Percentiles rank a stretch among this genome's conserved stretches.
These are phyloP conservation scores for Stephania cephalantha DNA, from an alignment of 164 flowering plant species.

Conservation along the genomic window DNA sequence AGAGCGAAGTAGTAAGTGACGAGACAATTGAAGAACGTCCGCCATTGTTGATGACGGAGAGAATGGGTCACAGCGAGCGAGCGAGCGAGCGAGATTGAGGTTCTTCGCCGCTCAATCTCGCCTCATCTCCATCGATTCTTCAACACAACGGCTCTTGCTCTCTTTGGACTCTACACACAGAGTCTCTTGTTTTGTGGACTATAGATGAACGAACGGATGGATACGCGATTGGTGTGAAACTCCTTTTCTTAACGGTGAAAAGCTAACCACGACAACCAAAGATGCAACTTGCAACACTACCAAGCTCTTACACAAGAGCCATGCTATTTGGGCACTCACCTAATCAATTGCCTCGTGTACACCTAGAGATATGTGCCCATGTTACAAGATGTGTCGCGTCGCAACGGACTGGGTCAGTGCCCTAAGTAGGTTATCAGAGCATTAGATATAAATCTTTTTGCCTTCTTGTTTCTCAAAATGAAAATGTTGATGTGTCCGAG, in stretches of 20 bases:
- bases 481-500: too few relatives aligned
- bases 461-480: too few relatives aligned
- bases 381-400: too few relatives aligned
- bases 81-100: too few relatives aligned
- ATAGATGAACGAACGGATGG: background rate
- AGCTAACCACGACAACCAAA: background rate
- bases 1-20: constrained; percentile 20
- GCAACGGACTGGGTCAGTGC: too few relatives aligned
- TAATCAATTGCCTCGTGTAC: too few relatives aligned
- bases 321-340: too few relatives aligned
- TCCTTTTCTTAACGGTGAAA: background rate
- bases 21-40: constrained; percentile 31
- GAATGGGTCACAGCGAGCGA: too few relatives aligned
- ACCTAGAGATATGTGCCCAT: too few relatives aligned
- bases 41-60: constrained; percentile 33
- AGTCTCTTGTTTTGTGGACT: background rate
- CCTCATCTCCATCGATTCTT: background rate
- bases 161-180: background rate
- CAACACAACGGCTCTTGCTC: background rate
- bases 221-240: background rate
- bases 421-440: too few relatives aligned
- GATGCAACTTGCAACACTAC: background rate
- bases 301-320: background rate
- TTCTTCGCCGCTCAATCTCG: background rate
- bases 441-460: too few relatives aligned